Percentiles rank a stretch among this genome's conserved stretches.
These are phyloP conservation scores for Trichoderma gracile DNA, from an alignment of 2,329 filamentous ascomycete species.

Conservation along the genomic window DNA sequence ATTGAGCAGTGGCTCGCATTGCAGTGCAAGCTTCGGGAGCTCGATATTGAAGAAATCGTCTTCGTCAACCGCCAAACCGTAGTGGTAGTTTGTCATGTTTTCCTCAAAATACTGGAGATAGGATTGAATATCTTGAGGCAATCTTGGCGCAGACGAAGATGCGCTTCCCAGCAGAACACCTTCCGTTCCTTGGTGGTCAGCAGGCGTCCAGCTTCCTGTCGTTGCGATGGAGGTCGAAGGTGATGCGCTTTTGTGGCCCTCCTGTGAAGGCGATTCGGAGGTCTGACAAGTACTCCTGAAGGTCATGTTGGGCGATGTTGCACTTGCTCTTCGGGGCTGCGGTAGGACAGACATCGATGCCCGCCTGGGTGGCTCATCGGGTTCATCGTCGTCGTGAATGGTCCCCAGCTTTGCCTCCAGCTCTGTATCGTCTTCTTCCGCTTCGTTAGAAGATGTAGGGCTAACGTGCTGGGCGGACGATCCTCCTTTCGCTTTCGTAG, in stretches of 20 bases:
- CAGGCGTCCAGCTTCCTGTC: constrained; percentile 24
- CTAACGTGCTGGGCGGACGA: constrained; percentile 46
- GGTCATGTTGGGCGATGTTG: constrained; percentile 42
- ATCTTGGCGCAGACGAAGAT: constrained; percentile 53
- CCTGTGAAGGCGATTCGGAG: constrained; percentile 56
- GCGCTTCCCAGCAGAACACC: constrained; percentile 30
- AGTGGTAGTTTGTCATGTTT: constrained; percentile 79
- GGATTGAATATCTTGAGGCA: constrained; percentile 70
- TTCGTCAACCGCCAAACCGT: constrained; percentile 71
- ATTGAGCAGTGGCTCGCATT: constrained; percentile 77
- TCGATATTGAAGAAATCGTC: constrained; percentile 72
- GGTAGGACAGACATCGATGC: constrained; percentile 29
- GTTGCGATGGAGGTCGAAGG: constrained; percentile 51
- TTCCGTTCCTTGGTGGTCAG: constrained; percentile 7
- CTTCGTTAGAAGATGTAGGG: constrained; percentile 56
- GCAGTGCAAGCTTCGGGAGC: constrained; percentile 70
- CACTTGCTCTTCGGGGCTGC: constrained; percentile 36
- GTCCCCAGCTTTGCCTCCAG: constrained; percentile 49
- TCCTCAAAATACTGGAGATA: constrained; percentile 78
- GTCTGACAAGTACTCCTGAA: constrained; percentile 44
- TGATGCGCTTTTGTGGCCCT: constrained; percentile 54
- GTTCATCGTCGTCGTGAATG: constrained; percentile 58
- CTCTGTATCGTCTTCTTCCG: constrained; percentile 51
- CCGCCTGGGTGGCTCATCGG: constrained; percentile 36
- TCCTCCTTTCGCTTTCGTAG: constrained; percentile 42